Evolutionary conservation across 768 basidiomycete species (phyloP), one percentile per base, ranked within the genome.

Genomic region (Phylloporus scabripes): DNA sequence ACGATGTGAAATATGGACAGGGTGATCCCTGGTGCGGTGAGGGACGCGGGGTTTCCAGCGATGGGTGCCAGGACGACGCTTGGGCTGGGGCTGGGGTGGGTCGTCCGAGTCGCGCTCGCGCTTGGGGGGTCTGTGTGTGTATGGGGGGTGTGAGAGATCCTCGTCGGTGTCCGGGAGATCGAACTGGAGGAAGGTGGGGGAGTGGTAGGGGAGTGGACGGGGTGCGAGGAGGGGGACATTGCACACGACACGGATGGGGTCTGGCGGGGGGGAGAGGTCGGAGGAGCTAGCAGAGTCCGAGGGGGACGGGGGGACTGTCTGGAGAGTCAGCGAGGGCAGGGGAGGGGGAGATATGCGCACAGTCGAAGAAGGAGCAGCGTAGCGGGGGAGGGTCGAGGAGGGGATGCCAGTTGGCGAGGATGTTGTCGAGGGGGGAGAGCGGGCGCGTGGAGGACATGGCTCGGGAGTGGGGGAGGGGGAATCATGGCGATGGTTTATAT

Each of bases 161-260:
- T 83, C 79, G 66, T 83, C 82, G 7, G 79, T 68, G 67, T 83
- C 83, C 0, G 84, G 84, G 20, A 79, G 69, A 48, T 82, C 80
- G 61, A 82, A 84, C 46, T 83, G 79, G 48, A 85, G 78, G 62
- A 84, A 83, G 0, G 77, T 78, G 23, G 83, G 83, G 9, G 82
- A 81, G 48, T 82, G 81, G 65, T 81, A 84, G 2, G 83, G 84
- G 32, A 85, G 76, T 0, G 83, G 83, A 21, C 77, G 78, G 11
- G 84, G 83, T 0, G 82, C 83, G 52, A 84, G 68, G 48, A 85
- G 72, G n/a, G 83, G 83, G 2, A 81, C 79, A 52, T 81, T 76
- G 70, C 81, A 83, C 18, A 83, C 72, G 66, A 82, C 75, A 51
- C 78, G 74, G 38, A 76, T 54, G 9, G 67, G 28, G 18, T 62